Evolutionary conservation across 2,329 filamentous ascomycete genomes (phyloP), one percentile per base, ranked within the genome.

Genomic region (Nannizziopsis barbatae): DNA sequence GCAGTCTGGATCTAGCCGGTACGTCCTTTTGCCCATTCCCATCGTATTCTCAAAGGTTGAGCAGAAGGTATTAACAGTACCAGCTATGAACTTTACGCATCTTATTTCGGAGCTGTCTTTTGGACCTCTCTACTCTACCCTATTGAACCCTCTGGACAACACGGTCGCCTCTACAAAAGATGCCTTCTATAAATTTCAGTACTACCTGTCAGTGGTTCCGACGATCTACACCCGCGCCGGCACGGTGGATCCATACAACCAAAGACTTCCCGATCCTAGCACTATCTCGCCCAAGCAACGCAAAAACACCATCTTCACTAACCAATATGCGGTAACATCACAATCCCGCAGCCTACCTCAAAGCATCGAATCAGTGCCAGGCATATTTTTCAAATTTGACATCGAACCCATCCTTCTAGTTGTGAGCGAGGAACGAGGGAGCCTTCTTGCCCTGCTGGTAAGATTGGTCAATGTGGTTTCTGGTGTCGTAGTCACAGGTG

Each of bases 341-440:
- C 89, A 96, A 71, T 83, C 77, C 79, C 51, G 38, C n/a, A 70
- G 74, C 32, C 76, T 93, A 37, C 71, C 74, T 47, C 84, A 93
- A 59, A 80, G 74, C 57, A 62, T 63, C 0, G 59, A 62, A 53
- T 70, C 72, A 50, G 78, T 95, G 0, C 92, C 92, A 0, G 92
- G 92, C 30, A 80, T 98, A 53, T 98, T 96, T 65, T 86, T 98
- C 76, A 98, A 96, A 71, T 98, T 94, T 70, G 90, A 96, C 64
- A 95, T 98, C 58, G 92, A 98, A 73, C 92, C 92, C 1, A 89
- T 98, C 58, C 71, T 92, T 64, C 73, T 98, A 46, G 82, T 84
- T 22, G 83, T 98, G 37, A 83, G 83, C 53, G 90, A 96, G 70
- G 80, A 81, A 60, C 80, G 88, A 61, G 81, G 83, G 50, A 75